Percentiles rank a stretch among this genome's conserved stretches.
Conservation (phyloP, 805 yeast genomes). For the Saccharomycopsis sp. region DNA sequence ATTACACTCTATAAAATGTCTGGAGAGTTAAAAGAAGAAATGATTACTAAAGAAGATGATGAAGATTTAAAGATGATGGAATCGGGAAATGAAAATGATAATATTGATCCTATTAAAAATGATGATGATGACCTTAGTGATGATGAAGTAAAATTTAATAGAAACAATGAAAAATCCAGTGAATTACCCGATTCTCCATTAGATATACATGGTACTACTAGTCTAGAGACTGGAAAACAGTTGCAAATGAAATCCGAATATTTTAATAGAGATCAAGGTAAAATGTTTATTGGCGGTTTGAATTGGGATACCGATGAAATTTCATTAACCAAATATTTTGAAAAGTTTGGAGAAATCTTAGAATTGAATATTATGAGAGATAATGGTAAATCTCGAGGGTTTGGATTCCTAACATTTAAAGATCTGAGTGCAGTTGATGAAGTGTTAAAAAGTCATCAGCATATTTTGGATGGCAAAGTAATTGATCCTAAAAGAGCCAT, state of each 20-base stretch:
- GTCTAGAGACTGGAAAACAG: conserved; percentile 15
- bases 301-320: conserved; percentile 98
- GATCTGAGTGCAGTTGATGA: conserved; percentile 76
- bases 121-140: no score
- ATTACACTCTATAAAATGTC: no score
- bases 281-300: conserved; percentile 93
- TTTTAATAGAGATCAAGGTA: conserved; percentile 62
- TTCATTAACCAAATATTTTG: conserved; percentile 66
- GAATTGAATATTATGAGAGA: conserved; percentile 94
- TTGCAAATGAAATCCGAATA: conserved; percentile 17
- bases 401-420: conserved; percentile 87
- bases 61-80: no score
- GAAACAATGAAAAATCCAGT: no score
- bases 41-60: no score
- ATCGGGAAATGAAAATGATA: no score
- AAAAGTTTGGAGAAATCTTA: conserved; percentile 78
- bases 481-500: conserved; percentile 97
- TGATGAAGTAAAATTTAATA: no score
- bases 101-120: no score
- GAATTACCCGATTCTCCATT: no score
- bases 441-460: conserved; percentile 76
- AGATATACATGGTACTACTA: conserved; percentile 23
- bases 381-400: conserved; percentile 68
- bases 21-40: no score
- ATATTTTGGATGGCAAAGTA: conserved; percentile 86